These are phyloP conservation scores for Pontederia paniculata DNA, from an alignment of 176 grass and related monocot genomes.

Conservation along the genomic window DNA sequence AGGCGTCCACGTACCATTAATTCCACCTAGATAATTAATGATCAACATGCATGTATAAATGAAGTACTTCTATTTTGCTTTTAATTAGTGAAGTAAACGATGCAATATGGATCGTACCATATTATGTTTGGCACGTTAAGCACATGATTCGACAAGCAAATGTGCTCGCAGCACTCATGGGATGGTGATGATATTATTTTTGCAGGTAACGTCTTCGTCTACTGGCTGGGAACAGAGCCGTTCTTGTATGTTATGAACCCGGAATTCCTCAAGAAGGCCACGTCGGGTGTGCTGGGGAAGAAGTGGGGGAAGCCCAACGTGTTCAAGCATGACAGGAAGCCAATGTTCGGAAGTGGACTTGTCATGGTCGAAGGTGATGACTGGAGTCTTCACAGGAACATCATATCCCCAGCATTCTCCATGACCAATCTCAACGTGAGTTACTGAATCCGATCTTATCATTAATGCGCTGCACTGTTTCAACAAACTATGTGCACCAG, in stretches of 20 bases:
- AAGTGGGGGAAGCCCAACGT: constrained; percentile 77
- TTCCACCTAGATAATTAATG: no score
- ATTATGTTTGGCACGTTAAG: no score
- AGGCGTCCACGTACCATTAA: no score
- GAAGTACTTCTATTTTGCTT: no score
- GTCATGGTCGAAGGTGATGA: constrained; percentile 65
- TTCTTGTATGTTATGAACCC: constrained; percentile 72
- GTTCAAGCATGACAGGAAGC: constrained; percentile 71
- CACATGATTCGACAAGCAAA: not conserved
- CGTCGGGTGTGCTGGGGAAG: constrained; percentile 32
- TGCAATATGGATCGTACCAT: no score
- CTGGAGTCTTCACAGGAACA: constrained; percentile 50
- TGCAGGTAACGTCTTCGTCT: constrained; percentile 53
- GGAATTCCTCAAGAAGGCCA: constrained; percentile 53
- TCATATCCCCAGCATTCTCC: constrained; percentile 82
- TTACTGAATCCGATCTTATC: not conserved
- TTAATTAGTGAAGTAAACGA: no score
- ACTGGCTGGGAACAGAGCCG: constrained; percentile 78
- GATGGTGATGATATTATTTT: not conserved
- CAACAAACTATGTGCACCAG: no score
- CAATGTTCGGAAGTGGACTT: constrained; percentile 57
- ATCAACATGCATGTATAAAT: no score
- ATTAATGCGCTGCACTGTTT: not conserved
- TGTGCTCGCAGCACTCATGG: not conserved
- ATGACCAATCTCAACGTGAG: constrained; percentile 60